Evolutionary conservation across 352 stramenopile genomes (phyloP).

Genomic region (Pythium vanterpoolii): DNA sequence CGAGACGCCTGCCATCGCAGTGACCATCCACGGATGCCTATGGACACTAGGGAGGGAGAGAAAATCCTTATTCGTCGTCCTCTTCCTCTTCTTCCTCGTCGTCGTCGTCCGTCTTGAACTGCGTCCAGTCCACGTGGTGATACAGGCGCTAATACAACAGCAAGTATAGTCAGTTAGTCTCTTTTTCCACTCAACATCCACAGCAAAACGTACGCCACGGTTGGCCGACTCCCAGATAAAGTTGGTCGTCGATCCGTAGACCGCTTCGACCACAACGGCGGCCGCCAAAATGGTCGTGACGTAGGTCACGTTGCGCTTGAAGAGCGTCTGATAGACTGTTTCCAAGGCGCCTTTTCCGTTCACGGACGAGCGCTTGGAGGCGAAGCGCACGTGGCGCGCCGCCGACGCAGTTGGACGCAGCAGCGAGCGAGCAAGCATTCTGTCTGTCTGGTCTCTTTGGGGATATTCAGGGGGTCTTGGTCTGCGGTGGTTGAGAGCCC

Average conservation of each 20-base stretch:
- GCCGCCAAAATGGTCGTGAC: constrained; percentile 73
- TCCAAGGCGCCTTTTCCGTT: constrained; percentile 72
- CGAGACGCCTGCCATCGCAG: too few relatives aligned
- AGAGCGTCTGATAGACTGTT: constrained; percentile 67
- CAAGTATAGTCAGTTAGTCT: not conserved
- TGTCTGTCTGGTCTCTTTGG: not conserved
- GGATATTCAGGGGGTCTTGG: not conserved
- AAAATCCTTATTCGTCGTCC: constrained; percentile 34
- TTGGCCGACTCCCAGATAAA: constrained; percentile 83
- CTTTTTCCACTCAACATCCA: too few relatives aligned
- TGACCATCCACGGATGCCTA: not conserved
- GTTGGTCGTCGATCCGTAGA: constrained; percentile 70
- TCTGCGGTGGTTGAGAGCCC: constrained; percentile 19
- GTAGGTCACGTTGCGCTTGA: constrained; percentile 83
- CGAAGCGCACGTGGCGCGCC: constrained; percentile 36
- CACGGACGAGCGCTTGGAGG: constrained; percentile 72
- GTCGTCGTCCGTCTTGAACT: constrained; percentile 79
- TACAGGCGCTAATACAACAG: constrained; percentile 58
- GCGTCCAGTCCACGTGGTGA: constrained; percentile 85
- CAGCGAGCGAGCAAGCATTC: constrained; percentile 54
- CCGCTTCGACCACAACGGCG: constrained; percentile 59
- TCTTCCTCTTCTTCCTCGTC: constrained; percentile 75
- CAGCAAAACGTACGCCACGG: constrained; percentile 71
- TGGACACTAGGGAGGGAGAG: not conserved
- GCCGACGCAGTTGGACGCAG: constrained; percentile 31